phyloP scores from a whole-genome alignment of 371 early-diverging fungal genomes.

The Blakeslea trispora region DNA sequence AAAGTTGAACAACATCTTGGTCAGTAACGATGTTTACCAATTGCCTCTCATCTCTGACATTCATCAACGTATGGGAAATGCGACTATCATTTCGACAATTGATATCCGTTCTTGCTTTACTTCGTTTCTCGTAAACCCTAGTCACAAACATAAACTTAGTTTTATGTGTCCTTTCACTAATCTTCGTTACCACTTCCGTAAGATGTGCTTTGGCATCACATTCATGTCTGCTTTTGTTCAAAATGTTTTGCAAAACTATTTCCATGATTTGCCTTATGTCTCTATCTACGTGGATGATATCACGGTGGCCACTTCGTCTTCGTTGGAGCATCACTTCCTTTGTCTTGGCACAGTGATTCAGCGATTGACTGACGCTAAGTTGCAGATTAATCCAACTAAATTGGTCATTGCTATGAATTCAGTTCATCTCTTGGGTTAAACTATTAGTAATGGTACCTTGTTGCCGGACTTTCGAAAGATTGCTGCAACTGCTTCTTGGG shows the following conservation, averaged over 20 bases:
- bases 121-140: not conserved
- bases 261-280: constrained; percentile 8
- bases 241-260: not conserved
- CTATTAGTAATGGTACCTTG: not conserved
- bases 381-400: too few species aligned
- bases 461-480: constrained; percentile 6
- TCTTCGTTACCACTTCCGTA: not conserved
- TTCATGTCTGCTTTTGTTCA: constrained; percentile 2
- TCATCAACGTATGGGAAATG: not conserved
- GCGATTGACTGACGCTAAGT: not conserved
- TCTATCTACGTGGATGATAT: constrained; percentile 13
- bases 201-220: constrained; percentile 2
- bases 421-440: constrained; percentile 2
- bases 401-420: not conserved
- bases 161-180: constrained; percentile 7
- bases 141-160: constrained; percentile 3
- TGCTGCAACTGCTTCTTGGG: not conserved
- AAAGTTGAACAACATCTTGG: constrained; percentile 1
- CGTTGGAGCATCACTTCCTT: not conserved
- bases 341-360: not conserved
- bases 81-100: not conserved
- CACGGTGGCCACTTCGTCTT: not conserved
- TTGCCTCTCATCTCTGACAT: constrained; percentile 3
- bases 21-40: not conserved
- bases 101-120: constrained; percentile 11